These are phyloP conservation scores for Globisporangium viniferum DNA, from an alignment of 352 stramenopile species.

Conservation along the genomic window DNA sequence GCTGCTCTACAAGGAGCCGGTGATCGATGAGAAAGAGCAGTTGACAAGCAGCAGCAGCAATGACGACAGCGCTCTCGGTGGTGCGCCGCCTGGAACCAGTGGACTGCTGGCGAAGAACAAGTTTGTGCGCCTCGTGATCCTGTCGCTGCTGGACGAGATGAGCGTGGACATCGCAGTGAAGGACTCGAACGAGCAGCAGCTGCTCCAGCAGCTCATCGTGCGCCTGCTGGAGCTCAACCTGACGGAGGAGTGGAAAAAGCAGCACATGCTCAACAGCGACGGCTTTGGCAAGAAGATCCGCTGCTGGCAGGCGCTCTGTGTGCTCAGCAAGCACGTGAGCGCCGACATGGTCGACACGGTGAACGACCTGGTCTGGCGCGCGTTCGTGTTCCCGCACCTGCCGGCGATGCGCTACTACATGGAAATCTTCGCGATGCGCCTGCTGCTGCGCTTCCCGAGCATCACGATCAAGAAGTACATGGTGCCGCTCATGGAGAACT, in stretches of 20 bases:
- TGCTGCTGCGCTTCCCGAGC: conserved; percentile 47
- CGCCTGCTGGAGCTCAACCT: conserved; percentile 50
- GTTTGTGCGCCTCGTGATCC: conserved; percentile 67
- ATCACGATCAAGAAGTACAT: conserved; percentile 37
- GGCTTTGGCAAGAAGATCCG: conserved; percentile 74
- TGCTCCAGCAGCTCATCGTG: conserved; percentile 39
- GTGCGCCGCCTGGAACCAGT: not conserved
- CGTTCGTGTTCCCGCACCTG: conserved; percentile 60
- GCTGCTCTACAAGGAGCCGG: conserved; percentile 72
- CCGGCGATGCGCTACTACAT: conserved; percentile 77
- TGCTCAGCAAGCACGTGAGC: conserved; percentile 53
- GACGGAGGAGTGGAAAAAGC: conserved; percentile 62
- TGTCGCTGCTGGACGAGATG: conserved; percentile 65
- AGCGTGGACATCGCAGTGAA: conserved; percentile 23
- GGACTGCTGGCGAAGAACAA: conserved; percentile 41
- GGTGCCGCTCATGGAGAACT: conserved; percentile 59
- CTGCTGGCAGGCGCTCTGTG: conserved; percentile 76
- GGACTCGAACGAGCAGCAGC: conserved; percentile 15
- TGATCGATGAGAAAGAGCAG: conserved; percentile 68
- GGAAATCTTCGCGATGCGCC: conserved; percentile 77
- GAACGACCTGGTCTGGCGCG: conserved; percentile 39
- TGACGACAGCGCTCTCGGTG: not conserved
- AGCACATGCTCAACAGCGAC: conserved; percentile 85
- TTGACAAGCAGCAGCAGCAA: conserved; percentile 16
- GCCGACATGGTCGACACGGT: conserved; percentile 24